Evolutionary conservation across 176 grass and related monocot species (phyloP).

Genomic region (Bothriochloa decipiens): DNA sequence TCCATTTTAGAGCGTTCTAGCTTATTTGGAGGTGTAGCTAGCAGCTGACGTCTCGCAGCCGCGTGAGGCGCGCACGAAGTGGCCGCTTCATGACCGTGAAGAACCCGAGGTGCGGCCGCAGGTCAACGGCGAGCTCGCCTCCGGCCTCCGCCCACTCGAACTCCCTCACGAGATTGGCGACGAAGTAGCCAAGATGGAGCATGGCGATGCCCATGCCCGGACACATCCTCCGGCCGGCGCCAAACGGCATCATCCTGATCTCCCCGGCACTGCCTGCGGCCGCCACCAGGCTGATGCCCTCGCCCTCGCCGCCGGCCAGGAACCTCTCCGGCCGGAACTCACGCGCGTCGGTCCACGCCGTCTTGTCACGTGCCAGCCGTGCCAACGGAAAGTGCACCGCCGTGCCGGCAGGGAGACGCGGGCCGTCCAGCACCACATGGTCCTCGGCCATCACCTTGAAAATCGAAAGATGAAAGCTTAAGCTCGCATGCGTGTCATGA

Average conservation of each 20-base stretch:
- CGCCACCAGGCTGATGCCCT: background rate
- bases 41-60: background rate
- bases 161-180: constrained; percentile 23
- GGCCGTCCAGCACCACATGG: background rate
- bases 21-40: no score
- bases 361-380: constrained; percentile 18
- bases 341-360: background rate
- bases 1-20: no score
- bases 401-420: background rate
- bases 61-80: background rate
- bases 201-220: constrained; percentile 22
- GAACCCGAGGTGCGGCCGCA: constrained; percentile 7
- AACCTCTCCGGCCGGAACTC: constrained; percentile 65
- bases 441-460: constrained; percentile 18
- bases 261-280: background rate
- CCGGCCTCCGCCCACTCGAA: constrained; percentile 25
- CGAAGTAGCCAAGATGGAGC: constrained; percentile 32
- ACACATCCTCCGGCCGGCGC: constrained; percentile 42
- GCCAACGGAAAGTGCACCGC: constrained; percentile 32
- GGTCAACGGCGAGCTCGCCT: constrained; percentile 1
- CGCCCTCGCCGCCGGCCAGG: constrained; percentile 33
- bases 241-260: constrained; percentile 45
- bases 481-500: background rate
- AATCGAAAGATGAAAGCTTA: background rate
- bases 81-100: constrained; percentile 23